Evolutionary conservation across 2,329 filamentous ascomycete species (phyloP), one percentile per base, ranked within the genome.

Genomic region (Monilinia aucupariae): DNA sequence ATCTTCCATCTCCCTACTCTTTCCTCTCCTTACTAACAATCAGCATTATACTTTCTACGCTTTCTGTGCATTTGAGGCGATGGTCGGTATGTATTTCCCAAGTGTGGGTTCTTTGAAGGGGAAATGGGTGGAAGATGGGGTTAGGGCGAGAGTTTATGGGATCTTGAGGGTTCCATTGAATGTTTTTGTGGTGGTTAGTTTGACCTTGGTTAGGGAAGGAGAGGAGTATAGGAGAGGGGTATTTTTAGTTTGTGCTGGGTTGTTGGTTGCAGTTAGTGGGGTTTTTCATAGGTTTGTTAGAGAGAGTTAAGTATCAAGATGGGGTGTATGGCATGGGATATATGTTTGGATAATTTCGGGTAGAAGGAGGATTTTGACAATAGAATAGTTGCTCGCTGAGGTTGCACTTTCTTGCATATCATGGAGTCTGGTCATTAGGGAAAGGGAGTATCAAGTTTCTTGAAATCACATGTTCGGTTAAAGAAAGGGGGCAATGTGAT

Each of bases 161-260:
- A 74, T 84, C 59, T 74, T 86, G 70, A 78, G 84, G 37, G 76
- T 86, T 17, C 84, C 84, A 13, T 73, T 87, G 65, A 86, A 86
- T 69, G 65, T 81, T 20, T 83, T 84, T 68, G 81, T 85, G 1
- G 78, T 84, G 12, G 73, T 78, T 7, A 78, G 80, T 15, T 70
- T 84, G 56, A 74, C 75, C 22, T 70, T 80, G 47, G 78, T 79
- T 6, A 72, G 76, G 64, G 80, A 80, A 67, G 78, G 78, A 5
- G 68, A 69, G 41, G 70, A 51, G 45, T 74, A 74, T 64, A 63
- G 73, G 30, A 70, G 74, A 54, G 55, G 56, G 30, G 71, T 75
- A 0, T 75, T 75, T 48, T 66, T 74, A 54, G 62, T 64, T 17
- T 75, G 74, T 62, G 70, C 71, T 56, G 71, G 68, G 4, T 52